phyloP scores from a whole-genome alignment of 176 grass and related monocot species.

The Aegilops sharonensis region DNA sequence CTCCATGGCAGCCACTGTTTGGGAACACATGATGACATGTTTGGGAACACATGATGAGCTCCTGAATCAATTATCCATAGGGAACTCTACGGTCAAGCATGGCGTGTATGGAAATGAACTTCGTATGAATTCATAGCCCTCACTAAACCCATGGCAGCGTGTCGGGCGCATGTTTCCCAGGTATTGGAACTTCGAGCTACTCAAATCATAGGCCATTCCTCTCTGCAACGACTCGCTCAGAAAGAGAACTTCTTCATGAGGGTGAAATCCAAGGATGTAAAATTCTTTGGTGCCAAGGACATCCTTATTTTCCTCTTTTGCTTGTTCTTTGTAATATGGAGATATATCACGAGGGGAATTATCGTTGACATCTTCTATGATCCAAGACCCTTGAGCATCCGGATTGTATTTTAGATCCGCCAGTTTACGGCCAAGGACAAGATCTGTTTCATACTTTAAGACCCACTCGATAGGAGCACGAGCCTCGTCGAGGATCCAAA shows the following conservation, averaged over 20 bases:
- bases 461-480: neutral
- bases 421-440: neutral
- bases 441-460: neutral
- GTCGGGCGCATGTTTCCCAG: neutral
- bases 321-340: neutral
- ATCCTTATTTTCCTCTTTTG: neutral
- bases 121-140: neutral
- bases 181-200: neutral
- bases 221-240: neutral
- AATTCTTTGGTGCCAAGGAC: neutral
- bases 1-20: neutral
- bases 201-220: neutral
- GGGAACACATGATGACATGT: neutral
- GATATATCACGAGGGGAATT: neutral
- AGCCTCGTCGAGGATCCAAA: neutral
- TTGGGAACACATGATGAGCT: neutral
- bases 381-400: neutral
- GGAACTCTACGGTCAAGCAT: neutral
- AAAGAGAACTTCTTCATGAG: neutral
- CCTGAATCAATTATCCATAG: neutral
- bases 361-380: neutral
- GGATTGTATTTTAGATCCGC: neutral
- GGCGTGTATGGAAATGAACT: neutral
- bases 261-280: neutral
- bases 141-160: neutral